Evolutionary conservation across 331 rosid species (phyloP).

Genomic region (Ulmus americana): DNA sequence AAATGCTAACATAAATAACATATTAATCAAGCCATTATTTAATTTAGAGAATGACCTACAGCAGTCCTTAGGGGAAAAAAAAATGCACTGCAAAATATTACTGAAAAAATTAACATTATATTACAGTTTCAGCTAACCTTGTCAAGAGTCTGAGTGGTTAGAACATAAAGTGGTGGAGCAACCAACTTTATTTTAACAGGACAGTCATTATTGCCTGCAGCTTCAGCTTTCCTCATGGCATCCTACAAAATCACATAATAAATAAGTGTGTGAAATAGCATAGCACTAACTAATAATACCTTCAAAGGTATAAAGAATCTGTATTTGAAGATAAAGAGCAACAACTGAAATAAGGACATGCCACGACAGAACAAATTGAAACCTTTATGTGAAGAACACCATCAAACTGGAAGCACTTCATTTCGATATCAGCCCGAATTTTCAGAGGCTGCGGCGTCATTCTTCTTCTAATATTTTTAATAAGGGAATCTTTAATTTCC

Average conservation of each 20-base stretch:
- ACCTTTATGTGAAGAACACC: slow-evolving; percentile 97
- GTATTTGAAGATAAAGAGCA: not conserved
- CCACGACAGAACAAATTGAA: not conserved
- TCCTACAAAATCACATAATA: slow-evolving; percentile 44
- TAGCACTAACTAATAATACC: slow-evolving; percentile 1
- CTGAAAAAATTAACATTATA: not conserved
- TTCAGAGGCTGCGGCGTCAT: slow-evolving; percentile 97
- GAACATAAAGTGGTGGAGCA: slow-evolving; percentile 94
- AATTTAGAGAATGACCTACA: not conserved
- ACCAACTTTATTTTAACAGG: slow-evolving; percentile 97
- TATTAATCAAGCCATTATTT: not conserved
- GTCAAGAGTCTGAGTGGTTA: slow-evolving; percentile 95
- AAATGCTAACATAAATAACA: not conserved
- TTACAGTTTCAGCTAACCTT: slow-evolving; percentile 49
- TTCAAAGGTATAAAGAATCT: not conserved
- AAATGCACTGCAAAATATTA: not conserved
- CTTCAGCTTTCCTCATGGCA: slow-evolving; percentile 92
- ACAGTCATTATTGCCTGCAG: slow-evolving; percentile 81
- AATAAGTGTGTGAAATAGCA: slow-evolving; percentile 2
- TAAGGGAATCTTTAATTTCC: slow-evolving; percentile 71
- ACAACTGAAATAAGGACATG: not conserved
- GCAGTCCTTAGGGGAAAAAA: not conserved
- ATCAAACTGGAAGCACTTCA: slow-evolving; percentile 95
- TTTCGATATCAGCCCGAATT: slow-evolving; percentile 92
- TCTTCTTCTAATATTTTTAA: slow-evolving; percentile 77